Evolutionary conservation across 345 rosid genomes (phyloP).

Genomic region (Litchi chinensis): DNA sequence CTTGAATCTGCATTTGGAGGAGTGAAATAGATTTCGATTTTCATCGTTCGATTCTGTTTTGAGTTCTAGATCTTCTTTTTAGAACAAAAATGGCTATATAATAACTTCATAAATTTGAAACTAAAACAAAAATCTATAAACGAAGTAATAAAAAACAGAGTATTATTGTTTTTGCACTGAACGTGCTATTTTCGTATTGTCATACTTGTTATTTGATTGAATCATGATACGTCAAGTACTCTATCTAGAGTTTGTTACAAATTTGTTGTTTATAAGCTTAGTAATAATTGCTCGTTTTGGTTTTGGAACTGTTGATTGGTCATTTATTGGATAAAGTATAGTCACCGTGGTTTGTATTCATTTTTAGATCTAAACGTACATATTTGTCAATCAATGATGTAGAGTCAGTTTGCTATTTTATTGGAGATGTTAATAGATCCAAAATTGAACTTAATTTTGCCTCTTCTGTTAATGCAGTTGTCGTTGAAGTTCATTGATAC

Average conservation of each 20-base stretch:
- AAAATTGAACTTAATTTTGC: not conserved
- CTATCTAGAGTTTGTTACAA: not conserved
- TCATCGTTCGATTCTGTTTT: not conserved
- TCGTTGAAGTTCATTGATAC: slow-evolving; percentile 62
- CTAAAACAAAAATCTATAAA: not conserved
- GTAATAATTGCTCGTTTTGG: not conserved
- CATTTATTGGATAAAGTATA: not conserved
- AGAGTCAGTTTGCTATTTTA: not conserved
- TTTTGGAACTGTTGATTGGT: not conserved
- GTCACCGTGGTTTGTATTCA: not conserved
- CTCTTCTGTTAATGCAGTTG: slow-evolving; percentile 41
- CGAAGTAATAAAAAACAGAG: not conserved
- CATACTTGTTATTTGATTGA: not conserved
- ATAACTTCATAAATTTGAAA: not conserved
- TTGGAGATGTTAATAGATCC: not conserved
- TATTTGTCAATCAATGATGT: not conserved
- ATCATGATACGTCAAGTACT: not conserved
- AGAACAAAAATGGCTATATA: not conserved
- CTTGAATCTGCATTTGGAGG: not conserved
- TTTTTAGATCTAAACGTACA: not conserved
- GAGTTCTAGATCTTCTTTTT: not conserved
- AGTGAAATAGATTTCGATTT: not conserved
- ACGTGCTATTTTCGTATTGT: not conserved
- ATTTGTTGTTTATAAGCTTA: not conserved
- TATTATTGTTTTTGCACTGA: not conserved